Evolutionary conservation across 768 basidiomycete genomes (phyloP), one percentile per base, ranked within the genome.

Genomic region (Suillus variegatus): DNA sequence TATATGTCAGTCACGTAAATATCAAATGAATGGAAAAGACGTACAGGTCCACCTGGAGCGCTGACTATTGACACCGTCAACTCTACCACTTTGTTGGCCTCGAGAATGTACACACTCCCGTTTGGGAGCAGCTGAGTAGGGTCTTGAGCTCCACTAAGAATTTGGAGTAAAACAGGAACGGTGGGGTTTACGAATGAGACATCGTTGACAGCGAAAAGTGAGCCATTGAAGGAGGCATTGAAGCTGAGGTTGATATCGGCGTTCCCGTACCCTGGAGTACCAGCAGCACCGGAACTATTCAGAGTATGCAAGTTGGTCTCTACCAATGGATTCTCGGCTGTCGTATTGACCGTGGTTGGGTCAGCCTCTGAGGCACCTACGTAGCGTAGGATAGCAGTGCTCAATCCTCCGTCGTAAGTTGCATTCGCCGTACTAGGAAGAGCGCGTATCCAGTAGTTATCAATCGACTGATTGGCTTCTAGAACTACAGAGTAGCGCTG

Each of bases 361-460:
- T 85, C 75, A 32, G 66, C 67, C 14, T 9, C 41, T 3, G 75
- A 65, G 1, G 83, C 84, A 14, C 83, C 83, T 13, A 40, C 63
- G 70, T 87, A 87, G 14, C 83, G 80, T 8, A 86, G 73, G 56
- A 87, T 85, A 1, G 84, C 88, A 16, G 82, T 85, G 71, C 85
- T 88, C 28, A 84, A 66, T n/a, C 85, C 85, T 14, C 76, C 78
- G 0, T 63, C 1, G 54, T 78, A 79, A 9, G 66, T 65, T 2
- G 73, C 16, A 22, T 64, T 70, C 9, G 69, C 55, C 6, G 68
- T 18, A 10, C 18, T 71, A 3, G 81, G 77, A 18, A 73, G 32
- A 1, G 82, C 80, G 20, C 82, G 81, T 38, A 86, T 78, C 84
- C 85, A 88, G 73, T 88, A 66, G 65, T 80, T 80, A 35, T 65